Base-by-base conservation (phyloP, 2,329 filamentous ascomycete species). In the Neonectria punicea region DNA sequence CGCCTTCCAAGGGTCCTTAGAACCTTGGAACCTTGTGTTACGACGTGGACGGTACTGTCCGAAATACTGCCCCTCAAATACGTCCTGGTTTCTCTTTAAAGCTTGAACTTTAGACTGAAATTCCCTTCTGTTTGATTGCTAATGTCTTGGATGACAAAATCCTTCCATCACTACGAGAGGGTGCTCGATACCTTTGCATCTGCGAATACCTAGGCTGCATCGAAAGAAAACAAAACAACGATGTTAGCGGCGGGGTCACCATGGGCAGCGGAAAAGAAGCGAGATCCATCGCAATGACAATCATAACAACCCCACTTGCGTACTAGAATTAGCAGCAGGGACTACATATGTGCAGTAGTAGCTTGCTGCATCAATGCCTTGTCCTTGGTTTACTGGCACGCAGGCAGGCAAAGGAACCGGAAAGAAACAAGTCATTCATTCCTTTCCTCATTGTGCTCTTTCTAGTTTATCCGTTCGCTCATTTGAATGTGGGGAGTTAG, bases 221-320 rank as follows among this genome's bases (percentile, higher is more conserved):
- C 22, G 30, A 54, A 53, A 64, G 20, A 44, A 64, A 64, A 59
- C 44, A 56, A 63, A 62, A 56, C 44, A 56, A 53, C 25, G 2
- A 44, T n/a, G 39, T 43, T 39, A 43, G 56, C 51, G 55, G 61
- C 61, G 61, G 61, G 61, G 61, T 63, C 56, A 63, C 57, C 57
- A 53, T 53, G 57, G 57, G 57, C 39, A 59, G 36, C 53, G 50
- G 28, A 50, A 30, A 50, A 30, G 13, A 50, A 30, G 25, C 16
- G 25, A 50, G 28, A 32, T 51, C 44, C 30, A n/a, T 41, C 25
- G 32, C 44, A 58, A 34, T 49, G 30, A 50, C 44, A 34, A 59
- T 28, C 20, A n/a, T 16, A 36, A 51, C 28, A 20, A 41, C 56
- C 44, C 61, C 61, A 56, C 61, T 63, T 54, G 59, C 51, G 39